A percentile compares a stretch with the other conserved stretches of the same genome.
Evolutionary conservation across 1,284 basidiomycete species (phyloP).

Genomic region (Rhodotorula sp.): DNA sequence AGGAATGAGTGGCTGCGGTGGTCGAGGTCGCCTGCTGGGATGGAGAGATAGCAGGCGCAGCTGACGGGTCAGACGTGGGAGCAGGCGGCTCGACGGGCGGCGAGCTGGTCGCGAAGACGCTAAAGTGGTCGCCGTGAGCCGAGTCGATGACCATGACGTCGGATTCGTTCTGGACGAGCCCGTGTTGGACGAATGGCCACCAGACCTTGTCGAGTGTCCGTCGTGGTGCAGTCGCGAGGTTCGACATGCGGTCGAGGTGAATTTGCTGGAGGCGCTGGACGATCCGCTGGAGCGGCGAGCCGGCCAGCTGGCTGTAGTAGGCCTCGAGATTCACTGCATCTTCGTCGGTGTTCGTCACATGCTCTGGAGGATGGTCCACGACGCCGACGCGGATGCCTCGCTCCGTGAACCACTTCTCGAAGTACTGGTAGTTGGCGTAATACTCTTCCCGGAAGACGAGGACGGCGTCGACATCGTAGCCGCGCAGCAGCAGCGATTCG

Average conservation of each 20-base stretch:
- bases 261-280: conserved; percentile 63
- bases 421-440: conserved; percentile 81
- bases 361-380: conserved; percentile 61
- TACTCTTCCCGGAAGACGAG: conserved; percentile 82
- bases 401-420: conserved; percentile 69
- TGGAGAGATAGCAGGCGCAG: conserved; percentile 16
- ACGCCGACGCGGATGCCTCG: conserved; percentile 61
- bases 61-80: conserved; percentile 4
- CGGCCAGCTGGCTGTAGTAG: conserved; percentile 61
- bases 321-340: conserved; percentile 61
- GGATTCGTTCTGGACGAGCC: conserved; percentile 61
- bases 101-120: conserved; percentile 54
- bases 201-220: conserved; percentile 77
- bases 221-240: conserved; percentile 72
- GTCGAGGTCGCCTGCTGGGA: not conserved
- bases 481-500: conserved; percentile 83
- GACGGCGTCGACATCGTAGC: conserved; percentile 85
- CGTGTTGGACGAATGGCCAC: conserved; percentile 99
- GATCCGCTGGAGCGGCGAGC: conserved; percentile 50
- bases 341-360: conserved; percentile 53
- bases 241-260: conserved; percentile 64
- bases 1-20: not conserved
- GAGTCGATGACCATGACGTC: conserved; percentile 90
- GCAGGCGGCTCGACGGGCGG: conserved; percentile 20
- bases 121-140: conserved; percentile 82